A percentile compares a stretch with the other conserved stretches of the same genome.
These are phyloP conservation scores for Penicillium griseofulvum DNA, from an alignment of 2,329 filamentous ascomycete species.

Conservation along the genomic window DNA sequence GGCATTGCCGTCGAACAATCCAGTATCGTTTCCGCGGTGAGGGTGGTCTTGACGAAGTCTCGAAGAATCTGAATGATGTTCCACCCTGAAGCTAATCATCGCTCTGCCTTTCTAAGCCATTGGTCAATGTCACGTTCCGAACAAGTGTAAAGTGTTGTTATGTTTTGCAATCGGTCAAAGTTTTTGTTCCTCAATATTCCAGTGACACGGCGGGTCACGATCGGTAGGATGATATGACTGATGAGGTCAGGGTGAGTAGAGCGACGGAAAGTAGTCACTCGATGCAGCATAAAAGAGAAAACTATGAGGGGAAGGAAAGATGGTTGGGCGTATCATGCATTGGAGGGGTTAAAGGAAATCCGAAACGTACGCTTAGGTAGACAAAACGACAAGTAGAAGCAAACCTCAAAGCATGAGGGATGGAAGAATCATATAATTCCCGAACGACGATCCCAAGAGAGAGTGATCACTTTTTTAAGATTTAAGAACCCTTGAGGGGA, in stretches of 20 bases:
- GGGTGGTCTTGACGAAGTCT: conserved; percentile 37
- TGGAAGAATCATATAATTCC: conserved; percentile 4
- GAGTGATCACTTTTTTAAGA: conserved; percentile 17
- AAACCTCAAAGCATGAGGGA: conserved; percentile 28
- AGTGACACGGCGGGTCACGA: conserved; percentile 7
- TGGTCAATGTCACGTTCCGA: conserved; percentile 27
- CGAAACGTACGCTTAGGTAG: conserved; percentile 27
- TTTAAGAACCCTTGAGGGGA: conserved; percentile 15
- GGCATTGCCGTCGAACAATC: conserved; percentile 39
- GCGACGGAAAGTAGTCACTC: neutral
- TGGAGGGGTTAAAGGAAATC: conserved; percentile 15
- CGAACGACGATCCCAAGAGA: conserved; percentile 20
- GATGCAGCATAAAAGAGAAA: neutral
- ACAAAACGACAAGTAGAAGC: conserved; percentile 25
- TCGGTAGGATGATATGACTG: conserved; percentile 4
- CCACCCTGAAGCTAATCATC: conserved; percentile 46
- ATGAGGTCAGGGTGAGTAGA: neutral
- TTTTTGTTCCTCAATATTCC: conserved; percentile 14
- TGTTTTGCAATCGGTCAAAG: conserved; percentile 8
- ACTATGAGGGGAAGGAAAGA: conserved; percentile 1
- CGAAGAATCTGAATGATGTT: conserved; percentile 43
- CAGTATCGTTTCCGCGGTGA: conserved; percentile 34
- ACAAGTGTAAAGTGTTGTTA: neutral
- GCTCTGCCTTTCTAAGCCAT: conserved; percentile 39
- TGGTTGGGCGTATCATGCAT: conserved; percentile 13